Evolutionary conservation across 2,329 filamentous ascomycete genomes (phyloP), one percentile per base, ranked within the genome.

Genomic region (Fusarium equiseti): DNA sequence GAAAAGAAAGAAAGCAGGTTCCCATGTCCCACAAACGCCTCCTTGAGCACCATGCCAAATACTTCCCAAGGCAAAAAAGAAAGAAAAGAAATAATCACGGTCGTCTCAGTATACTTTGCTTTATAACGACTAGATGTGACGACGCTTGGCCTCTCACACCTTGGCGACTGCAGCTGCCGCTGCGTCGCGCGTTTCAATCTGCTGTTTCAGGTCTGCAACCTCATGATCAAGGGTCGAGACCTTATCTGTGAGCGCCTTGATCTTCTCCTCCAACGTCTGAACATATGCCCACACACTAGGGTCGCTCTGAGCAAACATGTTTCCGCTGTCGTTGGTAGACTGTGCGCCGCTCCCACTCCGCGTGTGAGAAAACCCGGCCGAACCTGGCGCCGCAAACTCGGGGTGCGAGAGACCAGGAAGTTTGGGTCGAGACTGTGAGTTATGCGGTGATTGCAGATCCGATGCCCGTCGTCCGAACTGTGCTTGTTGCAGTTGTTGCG

Each of bases 231-330:
- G 75, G 48, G 69, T 71, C 10, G 70, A 58, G 16, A 82, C 76
- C 62, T 77, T 80, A 11, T 82, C 80, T 4, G 77, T 75, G 22
- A 82, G 67, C 31, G 70, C 71, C 66, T 81, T 82, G 51, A 82
- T 75, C 66, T 80, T 81, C 15, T 89, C 87, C 75, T 95, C 92
- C 52, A 95, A 83, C 20, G 85, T 86, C 60, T 93, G 89, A 35
- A 95, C 88, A 74, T 94, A 94, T 6, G 85, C 82, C 91, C 91
- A 94, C 11, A 95, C 82, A 44, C 89, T 90, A 68, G 89, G 84
- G 53, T 89, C 88, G 20, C 83, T 83, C 20, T 86, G 81, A 55
- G 88, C 83, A 78, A 93, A 91, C 65, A 93, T 84, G 73, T 93
- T 93, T 66, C 88, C 88, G 70, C 88, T 88, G 75, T 88, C 90